Evolutionary conservation across 192 early-diverging fungal species (phyloP).

Genomic region (Podila epicladia): DNA sequence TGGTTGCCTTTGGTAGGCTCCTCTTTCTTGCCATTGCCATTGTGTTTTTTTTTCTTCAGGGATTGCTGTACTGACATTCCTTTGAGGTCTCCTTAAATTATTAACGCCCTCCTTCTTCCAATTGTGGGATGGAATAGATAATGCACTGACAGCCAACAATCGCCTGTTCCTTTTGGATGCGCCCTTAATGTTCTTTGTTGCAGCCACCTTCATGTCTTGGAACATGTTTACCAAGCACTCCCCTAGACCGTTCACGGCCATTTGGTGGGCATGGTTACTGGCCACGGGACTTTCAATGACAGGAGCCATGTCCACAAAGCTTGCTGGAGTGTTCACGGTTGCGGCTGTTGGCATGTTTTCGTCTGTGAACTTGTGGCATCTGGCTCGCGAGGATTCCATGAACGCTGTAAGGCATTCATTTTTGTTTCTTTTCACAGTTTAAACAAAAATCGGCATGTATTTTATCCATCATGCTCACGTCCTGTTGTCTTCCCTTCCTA

Average conservation of each 20-base stretch:
- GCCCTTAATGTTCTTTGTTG: constrained; percentile 89
- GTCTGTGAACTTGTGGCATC: constrained; percentile 77
- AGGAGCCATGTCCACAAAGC: constrained; percentile 76
- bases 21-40: background rate
- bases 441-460: too few species aligned
- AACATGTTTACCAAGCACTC: constrained; percentile 75
- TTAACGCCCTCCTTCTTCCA: too few species aligned
- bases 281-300: constrained; percentile 81
- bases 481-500: background rate
- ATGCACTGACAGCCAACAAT: constrained; percentile 85
- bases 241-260: constrained; percentile 69
- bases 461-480: too few species aligned
- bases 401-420: background rate
- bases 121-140: constrained; percentile 63
- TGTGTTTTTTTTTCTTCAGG: background rate
- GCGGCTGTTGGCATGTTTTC: constrained; percentile 77
- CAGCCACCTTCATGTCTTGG: constrained; percentile 80
- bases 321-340: constrained; percentile 85
- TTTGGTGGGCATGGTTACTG: constrained; percentile 88
- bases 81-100: too few species aligned
- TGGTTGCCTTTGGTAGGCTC: constrained; percentile 78
- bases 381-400: constrained; percentile 64
- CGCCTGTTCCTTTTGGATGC: constrained; percentile 90
- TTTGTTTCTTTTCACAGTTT: background rate
- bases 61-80: too few species aligned